Base-by-base conservation (phyloP, 306 rosid species). In the Malus asiatica region DNA sequence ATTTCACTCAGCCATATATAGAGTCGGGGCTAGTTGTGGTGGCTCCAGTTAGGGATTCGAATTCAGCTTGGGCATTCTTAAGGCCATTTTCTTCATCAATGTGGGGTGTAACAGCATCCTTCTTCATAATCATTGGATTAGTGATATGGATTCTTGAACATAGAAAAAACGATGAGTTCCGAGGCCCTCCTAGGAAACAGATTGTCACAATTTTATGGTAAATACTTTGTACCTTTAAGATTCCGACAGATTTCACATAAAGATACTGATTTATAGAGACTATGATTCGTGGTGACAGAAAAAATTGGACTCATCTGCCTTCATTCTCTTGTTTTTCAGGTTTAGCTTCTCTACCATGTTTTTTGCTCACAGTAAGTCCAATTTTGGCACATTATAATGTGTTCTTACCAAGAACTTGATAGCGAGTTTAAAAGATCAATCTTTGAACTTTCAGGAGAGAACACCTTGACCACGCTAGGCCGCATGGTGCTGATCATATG, bases 1-100 rank as follows among this genome's bases (percentile, higher is more conserved):
- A 84, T 76, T 87, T 87, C 75, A 84, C 88, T 55, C 90, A 82
- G 71, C 88, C 87, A 3, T 84, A 77, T 60, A 76, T 76, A 32
- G 90, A 87, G 30, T 84, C 88, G 5, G 90, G 90, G 75, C 82
- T 87, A 48, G 82, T 87, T 52, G 88, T 87, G 78, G 80, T 87
- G 80, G 77, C 85, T 18, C 85, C 80, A 5, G 73, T 82, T 53
- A 72, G 32, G 82, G 73, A 51, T 25, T 69, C 53, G 66, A 71
- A 76, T 13, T 82, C 84, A 11, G 80, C 88, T 51, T 82, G 86
- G 88, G 80, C 82, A 29, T 87, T 87, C 70, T 60, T 82, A 70
- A 65, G 72, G 57, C 87, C 90, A 7, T 84, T 87, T 83, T 46
- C 83, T 62, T 85, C 87, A 32, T 29, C 19, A 25, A 75, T 84